These are phyloP conservation scores for Venturia aucupariae DNA, from an alignment of 2,329 filamentous ascomycete genomes.

Conservation along the genomic window DNA sequence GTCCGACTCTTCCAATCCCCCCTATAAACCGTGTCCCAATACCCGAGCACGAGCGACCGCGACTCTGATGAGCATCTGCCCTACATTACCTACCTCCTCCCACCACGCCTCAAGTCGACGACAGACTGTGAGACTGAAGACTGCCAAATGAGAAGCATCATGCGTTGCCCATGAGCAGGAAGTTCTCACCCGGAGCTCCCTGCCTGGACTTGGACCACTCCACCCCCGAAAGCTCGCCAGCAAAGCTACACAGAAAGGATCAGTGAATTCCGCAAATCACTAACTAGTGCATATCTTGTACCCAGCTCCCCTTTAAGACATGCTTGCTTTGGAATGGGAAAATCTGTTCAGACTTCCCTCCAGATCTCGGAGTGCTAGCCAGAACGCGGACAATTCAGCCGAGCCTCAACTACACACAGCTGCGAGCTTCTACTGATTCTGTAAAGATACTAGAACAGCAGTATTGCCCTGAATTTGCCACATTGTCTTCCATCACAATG, in stretches of 20 bases:
- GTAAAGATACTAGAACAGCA: not conserved
- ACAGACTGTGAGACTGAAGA: not conserved
- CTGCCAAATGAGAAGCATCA: not conserved
- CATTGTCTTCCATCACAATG: not conserved
- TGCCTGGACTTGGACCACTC: not conserved
- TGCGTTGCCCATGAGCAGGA: not conserved
- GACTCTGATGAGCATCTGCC: not conserved
- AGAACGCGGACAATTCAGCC: not conserved
- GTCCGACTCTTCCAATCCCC: not conserved
- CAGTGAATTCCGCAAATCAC: not conserved
- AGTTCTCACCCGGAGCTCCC: not conserved
- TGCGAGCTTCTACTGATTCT: not conserved
- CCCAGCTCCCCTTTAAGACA: not conserved
- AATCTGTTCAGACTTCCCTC: not conserved
- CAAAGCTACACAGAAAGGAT: not conserved
- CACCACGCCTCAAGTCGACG: not conserved
- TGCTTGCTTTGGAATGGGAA: not conserved
- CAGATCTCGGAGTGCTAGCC: not conserved
- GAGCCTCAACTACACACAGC: not conserved
- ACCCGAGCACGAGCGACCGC: not conserved
- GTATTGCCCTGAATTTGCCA: not conserved
- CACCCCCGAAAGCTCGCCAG: not conserved
- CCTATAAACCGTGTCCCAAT: not conserved
- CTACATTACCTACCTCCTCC: not conserved
- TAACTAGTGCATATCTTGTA: not conserved